phyloP scores from a whole-genome alignment of 2,329 filamentous ascomycete species.

The Aotearoamyces nothofagi region DNA sequence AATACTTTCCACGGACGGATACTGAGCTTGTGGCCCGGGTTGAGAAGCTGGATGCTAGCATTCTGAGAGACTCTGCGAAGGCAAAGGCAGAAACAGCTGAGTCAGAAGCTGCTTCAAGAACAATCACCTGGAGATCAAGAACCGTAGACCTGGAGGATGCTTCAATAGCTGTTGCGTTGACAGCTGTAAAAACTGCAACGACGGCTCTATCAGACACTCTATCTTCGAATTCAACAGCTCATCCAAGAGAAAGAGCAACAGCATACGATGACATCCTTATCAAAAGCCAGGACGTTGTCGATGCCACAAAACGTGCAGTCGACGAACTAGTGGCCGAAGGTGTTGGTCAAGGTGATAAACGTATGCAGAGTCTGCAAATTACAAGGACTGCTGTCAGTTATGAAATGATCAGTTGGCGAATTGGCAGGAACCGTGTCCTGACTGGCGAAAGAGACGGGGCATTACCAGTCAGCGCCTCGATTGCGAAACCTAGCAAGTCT shows the following conservation, averaged over 20 bases:
- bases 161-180: constrained; percentile 74
- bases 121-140: constrained; percentile 72
- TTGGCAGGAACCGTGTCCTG: constrained; percentile 81
- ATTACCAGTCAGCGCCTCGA: constrained; percentile 31
- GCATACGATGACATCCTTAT: constrained; percentile 87
- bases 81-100: constrained; percentile 33
- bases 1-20: constrained; percentile 58
- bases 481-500: constrained; percentile 28
- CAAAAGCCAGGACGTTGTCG: constrained; percentile 83
- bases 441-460: constrained; percentile 74
- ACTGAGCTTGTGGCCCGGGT: constrained; percentile 47
- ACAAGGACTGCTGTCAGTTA: constrained; percentile 90
- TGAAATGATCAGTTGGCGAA: constrained; percentile 84
- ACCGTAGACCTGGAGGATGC: constrained; percentile 86
- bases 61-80: constrained; percentile 42
- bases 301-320: constrained; percentile 84
- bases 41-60: constrained; percentile 52
- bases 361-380: constrained; percentile 86
- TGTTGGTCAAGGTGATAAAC: constrained; percentile 64
- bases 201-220: constrained; percentile 32
- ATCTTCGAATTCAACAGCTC: constrained; percentile 25
- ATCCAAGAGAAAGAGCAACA: constrained; percentile 55
- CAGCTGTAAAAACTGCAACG: constrained; percentile 44
- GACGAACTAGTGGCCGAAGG: constrained; percentile 79
- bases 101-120: constrained; percentile 47